These are phyloP conservation scores for Eucalyptus polyanthemos DNA, from an alignment of 345 rosid species.

Conservation along the genomic window DNA sequence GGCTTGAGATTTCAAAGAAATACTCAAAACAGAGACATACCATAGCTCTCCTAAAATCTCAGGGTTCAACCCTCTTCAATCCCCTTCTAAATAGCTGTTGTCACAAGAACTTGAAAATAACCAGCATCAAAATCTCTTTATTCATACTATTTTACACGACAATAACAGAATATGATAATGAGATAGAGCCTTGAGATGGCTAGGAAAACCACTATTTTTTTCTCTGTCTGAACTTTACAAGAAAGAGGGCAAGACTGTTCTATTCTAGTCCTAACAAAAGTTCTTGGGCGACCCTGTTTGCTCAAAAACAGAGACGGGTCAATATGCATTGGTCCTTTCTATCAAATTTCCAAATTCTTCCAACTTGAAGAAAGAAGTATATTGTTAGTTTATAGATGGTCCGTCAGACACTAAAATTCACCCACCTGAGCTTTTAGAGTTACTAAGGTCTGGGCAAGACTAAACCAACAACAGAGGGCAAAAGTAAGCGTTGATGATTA, in stretches of 20 bases:
- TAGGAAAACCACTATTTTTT: neutral
- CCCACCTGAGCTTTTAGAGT: neutral
- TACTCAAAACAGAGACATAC: neutral
- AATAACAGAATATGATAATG: neutral
- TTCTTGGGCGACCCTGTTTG: neutral
- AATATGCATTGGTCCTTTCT: neutral
- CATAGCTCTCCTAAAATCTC: neutral
- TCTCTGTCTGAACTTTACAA: neutral
- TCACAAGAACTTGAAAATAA: neutral
- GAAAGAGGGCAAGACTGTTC: neutral
- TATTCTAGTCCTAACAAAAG: neutral
- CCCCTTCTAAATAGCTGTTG: neutral
- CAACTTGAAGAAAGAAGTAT: neutral
- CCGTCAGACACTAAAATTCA: neutral
- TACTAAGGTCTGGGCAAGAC: neutral
- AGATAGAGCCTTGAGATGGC: neutral
- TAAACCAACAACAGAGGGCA: neutral
- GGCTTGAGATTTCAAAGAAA: neutral
- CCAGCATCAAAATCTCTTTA: neutral
- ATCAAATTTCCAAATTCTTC: neutral
- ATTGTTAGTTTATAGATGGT: neutral
- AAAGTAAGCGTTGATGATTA: constrained; percentile 4
- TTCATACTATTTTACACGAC: neutral
- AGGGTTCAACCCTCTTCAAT: neutral
- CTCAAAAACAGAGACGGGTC: neutral